These are phyloP conservation scores for Globisporangium yorkense DNA, from an alignment of 352 stramenopile species.

Conservation along the genomic window DNA sequence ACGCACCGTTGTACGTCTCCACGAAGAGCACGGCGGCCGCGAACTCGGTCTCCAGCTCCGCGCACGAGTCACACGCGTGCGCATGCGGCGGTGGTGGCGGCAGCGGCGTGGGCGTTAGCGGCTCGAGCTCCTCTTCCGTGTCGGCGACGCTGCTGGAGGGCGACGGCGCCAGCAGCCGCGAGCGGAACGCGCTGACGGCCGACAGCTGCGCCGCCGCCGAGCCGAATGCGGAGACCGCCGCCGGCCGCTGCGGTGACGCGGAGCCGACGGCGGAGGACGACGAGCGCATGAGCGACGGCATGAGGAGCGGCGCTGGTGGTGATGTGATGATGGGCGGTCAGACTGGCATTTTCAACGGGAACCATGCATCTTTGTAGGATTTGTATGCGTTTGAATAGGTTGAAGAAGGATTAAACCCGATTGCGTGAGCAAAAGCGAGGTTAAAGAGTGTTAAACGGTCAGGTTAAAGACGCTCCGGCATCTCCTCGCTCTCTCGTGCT, in stretches of 20 bases:
- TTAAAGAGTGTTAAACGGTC: too few species aligned
- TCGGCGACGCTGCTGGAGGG: conserved; percentile 22
- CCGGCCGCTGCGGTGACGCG: conserved; percentile 4
- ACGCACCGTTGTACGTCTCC: conserved; percentile 58
- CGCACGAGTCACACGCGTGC: conserved; percentile 39
- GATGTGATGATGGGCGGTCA: neutral
- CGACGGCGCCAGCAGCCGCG: conserved; percentile 32
- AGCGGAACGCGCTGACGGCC: conserved; percentile 31
- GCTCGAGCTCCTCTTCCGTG: conserved; percentile 33
- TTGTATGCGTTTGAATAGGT: too few species aligned
- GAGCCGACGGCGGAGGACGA: conserved; percentile 9
- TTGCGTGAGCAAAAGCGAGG: too few species aligned
- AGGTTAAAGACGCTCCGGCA: neutral
- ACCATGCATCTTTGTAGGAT: too few species aligned
- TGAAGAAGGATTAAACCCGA: too few species aligned
- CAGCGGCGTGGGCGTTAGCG: conserved; percentile 22
- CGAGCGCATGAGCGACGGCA: conserved; percentile 36
- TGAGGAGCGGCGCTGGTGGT: conserved; percentile 17
- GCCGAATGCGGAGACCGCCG: conserved; percentile 21
- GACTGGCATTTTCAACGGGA: neutral
- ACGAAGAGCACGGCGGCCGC: conserved; percentile 70
- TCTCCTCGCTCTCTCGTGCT: neutral
- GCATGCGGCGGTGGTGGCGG: conserved; percentile 32
- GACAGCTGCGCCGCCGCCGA: conserved; percentile 38
- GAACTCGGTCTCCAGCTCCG: conserved; percentile 68